Conservation (phyloP, 441 rosid species). For the Bruguiera hainesii region DNA sequence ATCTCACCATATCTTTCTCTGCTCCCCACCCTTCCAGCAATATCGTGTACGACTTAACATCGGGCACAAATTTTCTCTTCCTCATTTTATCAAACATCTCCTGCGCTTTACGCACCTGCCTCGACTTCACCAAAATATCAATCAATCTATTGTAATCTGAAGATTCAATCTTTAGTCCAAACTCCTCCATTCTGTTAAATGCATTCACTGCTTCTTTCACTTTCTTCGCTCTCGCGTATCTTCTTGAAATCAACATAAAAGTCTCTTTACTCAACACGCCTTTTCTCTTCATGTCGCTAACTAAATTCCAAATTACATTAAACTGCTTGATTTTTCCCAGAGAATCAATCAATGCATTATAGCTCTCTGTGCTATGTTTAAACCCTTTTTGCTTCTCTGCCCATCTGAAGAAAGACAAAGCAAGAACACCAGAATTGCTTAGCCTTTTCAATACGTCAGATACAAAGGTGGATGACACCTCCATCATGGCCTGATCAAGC, state of each 20-base stretch:
- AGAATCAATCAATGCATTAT: conserved; percentile 69
- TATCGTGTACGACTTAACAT: conserved; percentile 67
- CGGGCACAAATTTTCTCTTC: conserved; percentile 52
- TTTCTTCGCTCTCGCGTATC: conserved; percentile 67
- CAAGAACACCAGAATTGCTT: conserved; percentile 69
- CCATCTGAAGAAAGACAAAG: conserved; percentile 69
- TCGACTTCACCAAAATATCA: conserved; percentile 61
- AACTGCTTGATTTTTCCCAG: conserved; percentile 84
- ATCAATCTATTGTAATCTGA: conserved; percentile 64
- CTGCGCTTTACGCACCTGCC: conserved; percentile 64
- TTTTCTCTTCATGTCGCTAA: conserved; percentile 62
- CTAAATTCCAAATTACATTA: conserved; percentile 54
- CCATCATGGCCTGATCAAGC: conserved; percentile 40
- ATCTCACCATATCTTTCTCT: conserved; percentile 50
- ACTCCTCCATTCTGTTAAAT: conserved; percentile 67
- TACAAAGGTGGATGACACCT: conserved; percentile 46
- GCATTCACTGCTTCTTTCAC: conserved; percentile 65
- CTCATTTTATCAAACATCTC: conserved; percentile 81
- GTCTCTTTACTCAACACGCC: conserved; percentile 61
- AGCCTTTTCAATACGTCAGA: conserved; percentile 62
- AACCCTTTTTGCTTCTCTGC: conserved; percentile 70
- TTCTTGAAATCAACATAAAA: conserved; percentile 61
- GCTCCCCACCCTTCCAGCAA: conserved; percentile 89
- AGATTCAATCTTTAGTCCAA: conserved; percentile 52
- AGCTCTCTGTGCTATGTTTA: conserved; percentile 49